Evolutionary conservation across 2,329 filamentous ascomycete genomes (phyloP).

Genomic region (Huntiella decipiens): DNA sequence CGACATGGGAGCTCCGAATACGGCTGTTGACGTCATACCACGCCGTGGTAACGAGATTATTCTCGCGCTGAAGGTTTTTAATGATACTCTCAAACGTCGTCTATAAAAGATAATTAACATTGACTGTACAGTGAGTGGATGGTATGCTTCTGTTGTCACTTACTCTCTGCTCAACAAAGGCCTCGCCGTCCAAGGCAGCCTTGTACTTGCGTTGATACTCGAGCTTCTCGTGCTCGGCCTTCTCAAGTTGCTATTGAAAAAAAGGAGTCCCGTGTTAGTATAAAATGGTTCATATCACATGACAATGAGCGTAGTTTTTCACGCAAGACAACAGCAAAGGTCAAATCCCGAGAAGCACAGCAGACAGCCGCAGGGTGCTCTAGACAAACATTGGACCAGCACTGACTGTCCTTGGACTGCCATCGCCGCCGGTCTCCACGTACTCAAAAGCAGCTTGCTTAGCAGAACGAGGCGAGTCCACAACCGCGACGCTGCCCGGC

Average conservation of each 20-base stretch:
- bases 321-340: not conserved
- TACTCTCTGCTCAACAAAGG: slow-evolving; percentile 34
- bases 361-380: not conserved
- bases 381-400: not conserved
- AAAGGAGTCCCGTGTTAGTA: slow-evolving; percentile 12
- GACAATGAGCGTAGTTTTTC: not conserved
- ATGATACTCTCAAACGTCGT: slow-evolving; percentile 35
- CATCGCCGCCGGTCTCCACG: slow-evolving; percentile 1
- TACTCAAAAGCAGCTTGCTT: slow-evolving; percentile 10
- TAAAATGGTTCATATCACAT: not conserved
- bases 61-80: slow-evolving; percentile 57
- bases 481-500: not conserved
- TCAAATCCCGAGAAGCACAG: not conserved
- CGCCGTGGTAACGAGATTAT: slow-evolving; percentile 59
- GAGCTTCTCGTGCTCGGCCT: slow-evolving; percentile 35
- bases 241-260: slow-evolving; percentile 34
- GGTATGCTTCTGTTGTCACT: slow-evolving; percentile 14
- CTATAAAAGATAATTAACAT: slow-evolving; percentile 17
- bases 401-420: no score
- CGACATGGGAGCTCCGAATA: slow-evolving; percentile 66
- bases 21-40: slow-evolving; percentile 70
- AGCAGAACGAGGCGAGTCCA: slow-evolving; percentile 6
- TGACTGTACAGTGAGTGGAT: not conserved
- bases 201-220: slow-evolving; percentile 37
- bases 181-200: slow-evolving; percentile 29